Conservation (phyloP, 805 yeast species). For the Saccharomycopsis microspora region DNA sequence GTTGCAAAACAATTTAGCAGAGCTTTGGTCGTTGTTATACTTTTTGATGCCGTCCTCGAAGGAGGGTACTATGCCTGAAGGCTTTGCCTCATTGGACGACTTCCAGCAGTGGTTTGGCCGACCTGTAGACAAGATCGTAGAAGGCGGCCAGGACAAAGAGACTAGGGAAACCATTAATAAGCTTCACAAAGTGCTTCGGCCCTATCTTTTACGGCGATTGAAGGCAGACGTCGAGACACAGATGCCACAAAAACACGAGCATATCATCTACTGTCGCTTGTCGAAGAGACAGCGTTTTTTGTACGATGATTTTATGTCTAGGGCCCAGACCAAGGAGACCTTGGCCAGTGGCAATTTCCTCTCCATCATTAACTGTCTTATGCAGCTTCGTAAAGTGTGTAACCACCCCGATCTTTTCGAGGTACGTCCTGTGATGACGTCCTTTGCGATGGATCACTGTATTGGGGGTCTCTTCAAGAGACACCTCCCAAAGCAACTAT, state of each 20-base stretch:
- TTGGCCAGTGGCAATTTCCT: constrained; percentile 88
- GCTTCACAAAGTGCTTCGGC: constrained; percentile 87
- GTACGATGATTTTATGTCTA: constrained; percentile 94
- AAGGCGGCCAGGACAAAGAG: constrained; percentile 61
- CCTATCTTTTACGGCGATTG: constrained; percentile 80
- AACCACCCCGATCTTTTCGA: constrained; percentile 95
- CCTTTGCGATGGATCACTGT: constrained; percentile 63
- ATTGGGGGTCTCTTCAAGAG: constrained; percentile 30
- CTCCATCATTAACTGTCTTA: constrained; percentile 90
- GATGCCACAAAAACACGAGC: constrained; percentile 98
- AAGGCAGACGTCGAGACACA: constrained; percentile 97
- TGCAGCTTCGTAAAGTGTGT: constrained; percentile 87
- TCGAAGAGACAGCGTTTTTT: constrained; percentile 86
- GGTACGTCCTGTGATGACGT: constrained; percentile 87
- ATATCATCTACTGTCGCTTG: constrained; percentile 80
- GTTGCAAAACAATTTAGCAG: constrained; percentile 86
- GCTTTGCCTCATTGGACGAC: constrained; percentile 91
- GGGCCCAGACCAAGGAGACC: constrained; percentile 92
- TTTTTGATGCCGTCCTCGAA: constrained; percentile 91
- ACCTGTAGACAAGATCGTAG: constrained; percentile 89
- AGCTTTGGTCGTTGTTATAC: constrained; percentile 89
- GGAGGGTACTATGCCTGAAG: constrained; percentile 71
- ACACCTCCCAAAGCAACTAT: constrained; percentile 31
- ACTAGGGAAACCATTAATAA: constrained; percentile 78
- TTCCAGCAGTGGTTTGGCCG: constrained; percentile 98